These are phyloP conservation scores for Syncephalis plumigaleata DNA, from an alignment of 371 early-diverging fungal species.

Conservation along the genomic window DNA sequence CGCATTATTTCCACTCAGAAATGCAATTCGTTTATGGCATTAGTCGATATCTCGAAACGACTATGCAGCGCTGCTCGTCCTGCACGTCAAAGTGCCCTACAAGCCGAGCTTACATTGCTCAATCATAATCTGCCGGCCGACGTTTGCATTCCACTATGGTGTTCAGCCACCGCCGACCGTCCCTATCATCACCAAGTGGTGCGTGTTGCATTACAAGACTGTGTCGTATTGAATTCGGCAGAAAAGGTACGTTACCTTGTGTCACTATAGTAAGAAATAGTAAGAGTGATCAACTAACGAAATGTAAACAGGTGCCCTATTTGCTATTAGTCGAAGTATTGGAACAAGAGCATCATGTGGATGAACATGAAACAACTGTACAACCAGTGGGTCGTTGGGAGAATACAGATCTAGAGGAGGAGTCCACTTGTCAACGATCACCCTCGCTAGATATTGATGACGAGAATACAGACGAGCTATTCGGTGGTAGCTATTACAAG, in stretches of 20 bases:
- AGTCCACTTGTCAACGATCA: background rate
- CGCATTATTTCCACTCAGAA: constrained; percentile 68
- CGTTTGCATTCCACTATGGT: constrained; percentile 87
- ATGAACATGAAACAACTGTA: constrained; percentile 10
- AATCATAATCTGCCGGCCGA: constrained; percentile 89
- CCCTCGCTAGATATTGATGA: constrained; percentile 1
- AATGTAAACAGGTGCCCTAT: constrained; percentile 52
- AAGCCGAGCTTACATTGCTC: constrained; percentile 85
- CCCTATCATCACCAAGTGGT: constrained; percentile 73
- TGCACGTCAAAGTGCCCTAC: constrained; percentile 24
- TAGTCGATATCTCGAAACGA: constrained; percentile 81
- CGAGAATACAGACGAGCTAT: background rate
- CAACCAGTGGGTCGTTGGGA: constrained; percentile 3
- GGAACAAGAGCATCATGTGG: constrained; percentile 45
- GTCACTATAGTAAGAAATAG: background rate
- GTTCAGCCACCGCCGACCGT: constrained; percentile 37
- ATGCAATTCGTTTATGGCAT: constrained; percentile 74
- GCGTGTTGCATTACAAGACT: constrained; percentile 74
- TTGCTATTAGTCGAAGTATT: constrained; percentile 77
- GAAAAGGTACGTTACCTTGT: constrained; percentile 66
- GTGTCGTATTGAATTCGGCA: constrained; percentile 93
- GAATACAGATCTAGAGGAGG: background rate
- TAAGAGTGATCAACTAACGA: background rate
- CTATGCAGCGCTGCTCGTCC: constrained; percentile 24
- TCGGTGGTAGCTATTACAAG: too few relatives aligned